Conservation (phyloP, 2,329 filamentous ascomycete species). For the Beauveria medogensis region DNA sequence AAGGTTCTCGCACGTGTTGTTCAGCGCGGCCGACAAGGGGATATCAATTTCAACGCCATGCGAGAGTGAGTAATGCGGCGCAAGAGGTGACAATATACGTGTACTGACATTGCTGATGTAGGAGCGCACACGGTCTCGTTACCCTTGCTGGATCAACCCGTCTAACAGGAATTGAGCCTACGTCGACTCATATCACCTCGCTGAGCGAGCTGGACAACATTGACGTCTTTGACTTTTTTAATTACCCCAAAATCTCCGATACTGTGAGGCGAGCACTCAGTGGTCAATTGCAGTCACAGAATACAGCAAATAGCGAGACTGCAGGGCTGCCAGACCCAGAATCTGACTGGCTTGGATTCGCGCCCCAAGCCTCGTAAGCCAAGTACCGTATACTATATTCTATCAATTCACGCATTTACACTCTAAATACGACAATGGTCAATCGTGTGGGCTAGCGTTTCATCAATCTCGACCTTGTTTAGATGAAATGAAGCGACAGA, state of each 20-base stretch:
- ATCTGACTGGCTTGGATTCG: constrained; percentile 24
- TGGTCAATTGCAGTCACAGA: constrained; percentile 18
- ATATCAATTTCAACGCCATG: constrained; percentile 31
- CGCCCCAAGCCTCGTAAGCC: neutral
- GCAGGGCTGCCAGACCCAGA: constrained; percentile 23
- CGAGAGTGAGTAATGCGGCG: constrained; percentile 24
- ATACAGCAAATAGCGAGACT: constrained; percentile 16
- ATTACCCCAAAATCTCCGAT: constrained; percentile 29
- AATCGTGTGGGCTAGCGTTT: too few species aligned
- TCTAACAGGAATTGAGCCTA: constrained; percentile 29
- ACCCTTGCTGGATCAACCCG: constrained; percentile 28
- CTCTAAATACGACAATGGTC: neutral
- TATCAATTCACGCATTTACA: neutral
- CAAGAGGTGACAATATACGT: too few species aligned
- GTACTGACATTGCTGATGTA: constrained; percentile 11
- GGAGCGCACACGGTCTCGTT: constrained; percentile 32
- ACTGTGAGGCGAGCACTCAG: constrained; percentile 12
- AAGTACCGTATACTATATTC: neutral
- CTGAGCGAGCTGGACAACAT: constrained; percentile 35
- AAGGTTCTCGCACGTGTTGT: constrained; percentile 32
- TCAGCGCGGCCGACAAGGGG: constrained; percentile 27
- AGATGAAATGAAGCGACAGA: too few species aligned
- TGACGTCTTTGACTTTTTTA: constrained; percentile 39
- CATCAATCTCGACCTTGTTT: too few species aligned
- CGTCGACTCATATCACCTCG: constrained; percentile 30